Base-by-base conservation (phyloP, 169 alveolate species). In the Cryptosporidium ryanae region DNA sequence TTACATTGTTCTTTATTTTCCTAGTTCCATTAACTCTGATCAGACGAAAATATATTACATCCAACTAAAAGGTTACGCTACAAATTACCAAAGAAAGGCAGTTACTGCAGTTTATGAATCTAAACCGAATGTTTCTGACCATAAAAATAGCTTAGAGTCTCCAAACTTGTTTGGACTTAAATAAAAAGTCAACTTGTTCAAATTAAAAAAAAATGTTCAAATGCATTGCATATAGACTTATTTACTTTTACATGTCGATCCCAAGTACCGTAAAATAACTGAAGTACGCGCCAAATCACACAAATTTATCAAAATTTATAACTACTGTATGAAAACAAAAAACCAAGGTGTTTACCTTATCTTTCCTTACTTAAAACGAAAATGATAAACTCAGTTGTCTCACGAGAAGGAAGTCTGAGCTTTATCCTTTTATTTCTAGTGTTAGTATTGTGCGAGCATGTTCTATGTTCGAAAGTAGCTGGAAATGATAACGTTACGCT, bases 21-120 rank as follows among this genome's bases (percentile, higher is more conserved):
- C 87, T 18, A 91, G 84, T 50, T 84, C 91, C 66, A 71, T 87
- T 34, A 91, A 91, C 49, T 92, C 92, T 21, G 92, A 91, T 44
- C 90, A 89, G 57, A 92, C 91, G 27, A 66, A 90, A 65, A 82
- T 92, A 66, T 92, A 70, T 55, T 92, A 89, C 67, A 82, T 92
- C 48, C 91, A 94, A 5, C 70, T 92, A 17, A 63, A 84, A 55
- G 95, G 95, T 15, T 83, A 89, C 31, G 92, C 94, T 55, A 82
- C 94, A 6, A 83, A 84, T 21, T 89, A 92, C 66, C 92, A 82
- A 43, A 83, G 95, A 59, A 76, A 67, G 64, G 94, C 95, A 32
- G 95, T 92, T 4, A 90, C 46, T 25, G 90, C 95, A 63, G 93
- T 90, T 21, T 68, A 70, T 23, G 91, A 84, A 31, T 64, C 89